Evolutionary conservation across 768 basidiomycete genomes (phyloP).

Genomic region (Tylopilus sp.): DNA sequence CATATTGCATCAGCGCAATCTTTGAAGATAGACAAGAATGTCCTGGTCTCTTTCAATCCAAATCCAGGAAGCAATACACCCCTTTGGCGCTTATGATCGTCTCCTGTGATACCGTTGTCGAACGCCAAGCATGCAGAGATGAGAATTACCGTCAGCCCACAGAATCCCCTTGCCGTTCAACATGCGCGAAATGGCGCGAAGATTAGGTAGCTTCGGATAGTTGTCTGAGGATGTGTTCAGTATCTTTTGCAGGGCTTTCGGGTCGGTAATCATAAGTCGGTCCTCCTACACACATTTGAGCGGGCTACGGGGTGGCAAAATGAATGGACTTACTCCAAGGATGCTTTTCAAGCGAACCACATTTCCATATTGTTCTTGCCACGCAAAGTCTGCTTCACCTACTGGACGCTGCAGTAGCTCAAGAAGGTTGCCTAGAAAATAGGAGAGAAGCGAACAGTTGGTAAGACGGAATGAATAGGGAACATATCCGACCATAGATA

Average conservation of each 20-base stretch:
- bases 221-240: constrained; percentile 40
- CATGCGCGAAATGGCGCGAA: constrained; percentile 7
- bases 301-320: too few relatives aligned
- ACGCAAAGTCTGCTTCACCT: too few relatives aligned
- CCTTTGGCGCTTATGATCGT: constrained; percentile 49
- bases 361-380: constrained; percentile 28
- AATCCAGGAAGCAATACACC: constrained; percentile 55
- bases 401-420: constrained; percentile 25
- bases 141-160: constrained; percentile 37
- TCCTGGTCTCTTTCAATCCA: constrained; percentile 46
- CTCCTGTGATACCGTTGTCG: constrained; percentile 19
- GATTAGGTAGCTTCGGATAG: constrained; percentile 35
- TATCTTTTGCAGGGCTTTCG: constrained; percentile 40
- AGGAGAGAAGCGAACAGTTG: not conserved
- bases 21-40: constrained; percentile 48
- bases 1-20: constrained; percentile 25
- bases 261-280: constrained; percentile 42
- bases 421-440: constrained; percentile 22
- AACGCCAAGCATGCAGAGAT: not conserved
- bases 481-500: constrained; percentile 9
- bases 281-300: constrained; percentile 33
- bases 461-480: not conserved
- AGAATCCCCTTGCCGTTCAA: constrained; percentile 32
- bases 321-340: constrained; percentile 18
- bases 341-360: constrained; percentile 20